Conservation (phyloP, 768 basidiomycete species). For the Tulasnella sp. region DNA sequence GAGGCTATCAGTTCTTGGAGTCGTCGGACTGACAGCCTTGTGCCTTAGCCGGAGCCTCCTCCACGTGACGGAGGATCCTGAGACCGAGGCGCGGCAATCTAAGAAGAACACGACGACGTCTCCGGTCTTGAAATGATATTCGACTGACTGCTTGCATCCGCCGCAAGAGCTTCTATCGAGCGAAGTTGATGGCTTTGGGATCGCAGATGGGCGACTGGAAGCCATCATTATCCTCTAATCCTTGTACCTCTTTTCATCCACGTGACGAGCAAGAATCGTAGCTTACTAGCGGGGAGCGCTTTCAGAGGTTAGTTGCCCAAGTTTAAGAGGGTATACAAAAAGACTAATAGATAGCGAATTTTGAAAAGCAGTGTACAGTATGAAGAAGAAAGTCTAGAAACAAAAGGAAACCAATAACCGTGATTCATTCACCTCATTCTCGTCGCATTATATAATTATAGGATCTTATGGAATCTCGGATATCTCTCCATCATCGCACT, state of each 20-base stretch:
- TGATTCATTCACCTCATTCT: too few species aligned
- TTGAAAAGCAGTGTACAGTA: too few species aligned
- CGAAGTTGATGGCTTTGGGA: not conserved
- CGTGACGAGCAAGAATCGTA: not conserved
- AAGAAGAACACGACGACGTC: constrained; percentile 66
- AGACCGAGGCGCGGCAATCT: too few species aligned
- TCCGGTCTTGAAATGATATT: constrained; percentile 52
- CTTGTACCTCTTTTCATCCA: not conserved
- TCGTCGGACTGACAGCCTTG: too few species aligned
- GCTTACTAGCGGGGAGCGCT: not conserved
- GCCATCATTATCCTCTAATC: too few species aligned
- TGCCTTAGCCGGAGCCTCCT: too few species aligned
- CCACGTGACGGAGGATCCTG: too few species aligned
- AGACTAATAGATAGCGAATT: too few species aligned
- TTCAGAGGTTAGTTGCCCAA: not conserved
- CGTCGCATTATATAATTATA: not conserved
- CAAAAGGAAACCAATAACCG: too few species aligned
- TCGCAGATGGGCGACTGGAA: not conserved
- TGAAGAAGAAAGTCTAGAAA: not conserved
- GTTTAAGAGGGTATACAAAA: not conserved
- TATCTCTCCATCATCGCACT: not conserved
- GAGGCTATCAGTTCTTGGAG: too few species aligned
- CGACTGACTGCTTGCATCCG: constrained; percentile 70
- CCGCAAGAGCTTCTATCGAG: constrained; percentile 38
- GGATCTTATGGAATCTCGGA: not conserved